Percentiles rank a stretch among this genome's conserved stretches.
phyloP scores from a whole-genome alignment of 106 monocot genomes.

The Triglochin maritima region DNA sequence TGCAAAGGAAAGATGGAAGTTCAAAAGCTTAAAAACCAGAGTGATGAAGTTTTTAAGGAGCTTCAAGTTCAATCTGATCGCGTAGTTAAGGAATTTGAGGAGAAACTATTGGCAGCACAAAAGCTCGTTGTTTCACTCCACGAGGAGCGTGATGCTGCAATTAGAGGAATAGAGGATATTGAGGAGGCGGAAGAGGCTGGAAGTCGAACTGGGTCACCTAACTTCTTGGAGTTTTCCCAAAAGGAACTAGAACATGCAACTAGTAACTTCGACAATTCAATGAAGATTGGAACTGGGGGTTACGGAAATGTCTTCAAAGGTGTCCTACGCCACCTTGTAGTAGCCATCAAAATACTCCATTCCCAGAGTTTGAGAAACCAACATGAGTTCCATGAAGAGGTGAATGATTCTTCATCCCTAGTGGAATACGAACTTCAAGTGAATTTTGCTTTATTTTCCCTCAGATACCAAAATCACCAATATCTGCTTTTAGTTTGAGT shows the following conservation, averaged over 20 bases:
- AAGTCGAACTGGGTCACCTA: not conserved
- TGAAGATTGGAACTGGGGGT: conserved; percentile 57
- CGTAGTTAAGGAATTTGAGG: conserved; percentile 19
- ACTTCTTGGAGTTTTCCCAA: conserved; percentile 39
- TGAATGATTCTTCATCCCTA: conserved; percentile 2
- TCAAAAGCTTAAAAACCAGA: conserved; percentile 18
- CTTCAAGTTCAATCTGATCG: conserved; percentile 14
- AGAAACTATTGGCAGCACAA: conserved; percentile 23
- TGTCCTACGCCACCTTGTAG: conserved; percentile 35
- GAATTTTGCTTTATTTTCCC: not conserved
- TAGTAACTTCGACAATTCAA: conserved; percentile 25
- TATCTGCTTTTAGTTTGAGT: too few species aligned
- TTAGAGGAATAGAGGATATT: conserved; percentile 21
- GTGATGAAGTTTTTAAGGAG: conserved; percentile 14
- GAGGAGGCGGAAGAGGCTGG: conserved; percentile 7
- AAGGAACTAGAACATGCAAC: conserved; percentile 55
- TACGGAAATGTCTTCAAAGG: conserved; percentile 55
- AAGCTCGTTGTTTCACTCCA: conserved; percentile 17
- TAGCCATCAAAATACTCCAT: conserved; percentile 59
- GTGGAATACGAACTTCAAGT: too few species aligned
- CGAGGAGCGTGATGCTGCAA: conserved; percentile 22
- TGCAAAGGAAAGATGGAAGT: conserved; percentile 14
- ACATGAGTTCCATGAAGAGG: conserved; percentile 48
- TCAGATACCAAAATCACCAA: too few species aligned
- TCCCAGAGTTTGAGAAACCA: conserved; percentile 26